Evolutionary conservation across 1,284 basidiomycete species (phyloP).

Genomic region (Austroboletus novae-zelandiae): DNA sequence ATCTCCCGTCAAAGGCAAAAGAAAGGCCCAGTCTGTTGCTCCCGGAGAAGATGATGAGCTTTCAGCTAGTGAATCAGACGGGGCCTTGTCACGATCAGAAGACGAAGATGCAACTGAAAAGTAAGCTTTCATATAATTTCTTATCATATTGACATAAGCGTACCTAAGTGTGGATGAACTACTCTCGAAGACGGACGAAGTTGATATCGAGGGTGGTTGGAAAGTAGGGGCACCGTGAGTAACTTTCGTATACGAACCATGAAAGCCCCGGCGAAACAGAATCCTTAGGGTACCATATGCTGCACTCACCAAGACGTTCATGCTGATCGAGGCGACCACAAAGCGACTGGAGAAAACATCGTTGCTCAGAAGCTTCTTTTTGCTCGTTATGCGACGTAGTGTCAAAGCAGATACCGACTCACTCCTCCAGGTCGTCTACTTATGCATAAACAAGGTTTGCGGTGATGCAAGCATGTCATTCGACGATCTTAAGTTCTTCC

Average conservation of each 20-base stretch:
- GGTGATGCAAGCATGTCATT: background rate
- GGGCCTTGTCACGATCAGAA: slow-evolving; percentile 33
- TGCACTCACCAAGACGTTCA: slow-evolving; percentile 86
- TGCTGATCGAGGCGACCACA: slow-evolving; percentile 91
- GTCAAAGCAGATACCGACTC: slow-evolving; percentile 65
- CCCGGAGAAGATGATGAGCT: slow-evolving; percentile 41
- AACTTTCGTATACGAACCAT: background rate
- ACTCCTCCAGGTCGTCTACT: slow-evolving; percentile 87
- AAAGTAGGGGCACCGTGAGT: slow-evolving; percentile 82
- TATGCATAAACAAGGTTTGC: slow-evolving; percentile 94
- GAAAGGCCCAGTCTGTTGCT: slow-evolving; percentile 14
- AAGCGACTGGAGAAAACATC: slow-evolving; percentile 94
- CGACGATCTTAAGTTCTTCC: slow-evolving; percentile 9
- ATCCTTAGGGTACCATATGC: slow-evolving; percentile 84
- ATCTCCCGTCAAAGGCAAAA: slow-evolving; percentile 21
- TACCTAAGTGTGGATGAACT: slow-evolving; percentile 66
- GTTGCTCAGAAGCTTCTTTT: slow-evolving; percentile 83
- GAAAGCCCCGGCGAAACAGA: slow-evolving; percentile 3
- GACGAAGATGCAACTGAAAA: slow-evolving; percentile 53
- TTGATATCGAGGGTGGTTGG: slow-evolving; percentile 85
- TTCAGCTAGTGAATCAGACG: slow-evolving; percentile 44
- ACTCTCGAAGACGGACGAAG: slow-evolving; percentile 61
- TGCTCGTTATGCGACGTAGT: slow-evolving; percentile 86
- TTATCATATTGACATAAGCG: slow-evolving; percentile 1
- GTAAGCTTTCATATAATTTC: slow-evolving; percentile 38